Evolutionary conservation across 495 filamentous ascomycete species (phyloP), one percentile per base, ranked within the genome.

Genomic region (Podospora comata): DNA sequence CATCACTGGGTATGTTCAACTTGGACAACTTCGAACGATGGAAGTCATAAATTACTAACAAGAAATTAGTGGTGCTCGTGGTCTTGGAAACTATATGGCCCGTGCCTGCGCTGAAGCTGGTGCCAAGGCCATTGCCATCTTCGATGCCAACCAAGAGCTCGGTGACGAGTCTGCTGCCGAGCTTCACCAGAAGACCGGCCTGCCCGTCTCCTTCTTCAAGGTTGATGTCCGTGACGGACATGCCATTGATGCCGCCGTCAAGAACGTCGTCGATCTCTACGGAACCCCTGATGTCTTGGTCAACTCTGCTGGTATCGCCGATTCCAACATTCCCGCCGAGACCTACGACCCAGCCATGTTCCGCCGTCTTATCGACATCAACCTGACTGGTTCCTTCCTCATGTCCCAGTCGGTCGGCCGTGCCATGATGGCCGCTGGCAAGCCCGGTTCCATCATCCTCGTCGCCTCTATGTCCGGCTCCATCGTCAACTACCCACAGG

Each of bases 241-340:
- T 23, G 85, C 86, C 19, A 86, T 91, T 65, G 82, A 86, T 34
- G 84, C 84, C 30, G 82, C 90, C 57, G 88, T 90, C 65, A 79
- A 85, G 65, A 78, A 85, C 44, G 80, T 88, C 20, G 80, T 86
- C n/a, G 77, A 83, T 53, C 82, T 86, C 65, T 87, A 89, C 67
- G 90, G 86, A 63, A 79, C 85, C 5, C 81, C 92, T 19, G 87
- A 93, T 66, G 89, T 94, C 26, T 80, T 93, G 18, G 85, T 96
- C 79, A 93, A 92, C 79, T 90, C 91, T 65, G 93, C 92, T 34
- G 92, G 93, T 71, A 92, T 96, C 67, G 91, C 92, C 69, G 90
- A 93, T 65, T 83, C 81, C 76, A 84, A 83, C 76, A 83, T 85
- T 77, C 77, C 80, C 69, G 81, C 80, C 48, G 75, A 81, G 86